phyloP scores from a whole-genome alignment of 768 basidiomycete species.

The Tricholoma sp. region DNA sequence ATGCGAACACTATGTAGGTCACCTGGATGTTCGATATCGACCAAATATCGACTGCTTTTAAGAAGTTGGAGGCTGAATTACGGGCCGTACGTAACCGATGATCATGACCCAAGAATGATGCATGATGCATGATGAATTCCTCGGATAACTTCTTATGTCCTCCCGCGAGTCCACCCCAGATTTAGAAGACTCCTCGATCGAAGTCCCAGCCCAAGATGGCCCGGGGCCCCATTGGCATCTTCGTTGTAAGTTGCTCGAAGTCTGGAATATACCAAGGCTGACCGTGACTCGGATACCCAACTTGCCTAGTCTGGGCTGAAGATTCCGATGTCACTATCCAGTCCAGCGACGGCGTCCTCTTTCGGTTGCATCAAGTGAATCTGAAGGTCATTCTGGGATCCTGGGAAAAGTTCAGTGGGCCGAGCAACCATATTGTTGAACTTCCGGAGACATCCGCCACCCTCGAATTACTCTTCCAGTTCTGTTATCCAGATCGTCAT shows the following conservation, averaged over 20 bases:
- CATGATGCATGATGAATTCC: too few relatives aligned
- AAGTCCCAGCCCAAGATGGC: too few relatives aligned
- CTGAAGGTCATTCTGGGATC: neutral
- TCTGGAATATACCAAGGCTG: neutral
- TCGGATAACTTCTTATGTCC: too few relatives aligned
- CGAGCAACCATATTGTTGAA: neutral
- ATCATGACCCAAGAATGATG: too few relatives aligned
- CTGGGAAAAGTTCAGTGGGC: neutral
- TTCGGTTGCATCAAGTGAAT: conserved; percentile 7
- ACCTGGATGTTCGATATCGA: too few relatives aligned
- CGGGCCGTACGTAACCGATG: too few relatives aligned
- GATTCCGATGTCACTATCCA: conserved; percentile 3
- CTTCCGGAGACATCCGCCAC: neutral
- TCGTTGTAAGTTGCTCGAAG: neutral
- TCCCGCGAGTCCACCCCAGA: too few relatives aligned
- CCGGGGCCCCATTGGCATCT: too few relatives aligned
- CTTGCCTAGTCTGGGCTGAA: neutral
- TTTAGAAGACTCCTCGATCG: too few relatives aligned
- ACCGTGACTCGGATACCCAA: neutral
- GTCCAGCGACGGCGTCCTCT: conserved; percentile 4
- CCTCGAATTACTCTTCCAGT: conserved; percentile 7
- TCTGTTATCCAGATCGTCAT: conserved; percentile 9
- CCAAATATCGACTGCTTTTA: too few relatives aligned
- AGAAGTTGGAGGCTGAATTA: too few relatives aligned
- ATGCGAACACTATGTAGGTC: too few relatives aligned